phyloP scores from a whole-genome alignment of 306 rosid species.

The Malus orientalis region DNA sequence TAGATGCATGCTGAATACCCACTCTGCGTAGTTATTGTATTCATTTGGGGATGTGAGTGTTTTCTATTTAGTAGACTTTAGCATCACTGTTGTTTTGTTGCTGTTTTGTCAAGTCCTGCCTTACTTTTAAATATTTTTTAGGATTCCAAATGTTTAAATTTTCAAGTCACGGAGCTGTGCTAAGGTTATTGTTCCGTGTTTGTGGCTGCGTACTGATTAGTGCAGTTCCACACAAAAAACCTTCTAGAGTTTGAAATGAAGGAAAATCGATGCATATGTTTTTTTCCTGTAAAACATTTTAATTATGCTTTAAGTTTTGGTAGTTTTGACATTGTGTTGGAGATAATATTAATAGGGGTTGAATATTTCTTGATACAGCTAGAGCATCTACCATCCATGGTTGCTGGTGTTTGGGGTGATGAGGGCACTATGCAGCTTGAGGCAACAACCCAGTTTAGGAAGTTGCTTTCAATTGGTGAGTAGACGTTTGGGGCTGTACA shows the following conservation, averaged over 20 bases:
- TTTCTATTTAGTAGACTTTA: background rate
- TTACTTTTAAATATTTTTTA: background rate
- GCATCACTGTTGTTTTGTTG: background rate
- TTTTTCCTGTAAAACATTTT: background rate
- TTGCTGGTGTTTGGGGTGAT: conserved; percentile 81
- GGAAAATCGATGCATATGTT: background rate
- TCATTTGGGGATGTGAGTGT: background rate
- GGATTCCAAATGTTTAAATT: background rate
- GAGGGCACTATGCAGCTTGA: conserved; percentile 72
- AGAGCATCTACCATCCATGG: conserved; percentile 89
- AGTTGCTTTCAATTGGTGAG: conserved; percentile 90
- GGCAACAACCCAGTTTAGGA: conserved; percentile 91
- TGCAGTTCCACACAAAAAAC: background rate
- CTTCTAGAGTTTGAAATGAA: background rate
- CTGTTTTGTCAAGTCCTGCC: background rate
- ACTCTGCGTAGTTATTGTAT: background rate
- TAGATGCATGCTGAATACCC: background rate
- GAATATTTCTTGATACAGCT: conserved; percentile 43
- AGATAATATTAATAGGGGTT: background rate
- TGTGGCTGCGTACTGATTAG: background rate
- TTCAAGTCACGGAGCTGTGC: background rate
- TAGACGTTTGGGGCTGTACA: background rate
- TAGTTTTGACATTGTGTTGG: background rate
- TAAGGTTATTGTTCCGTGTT: background rate
- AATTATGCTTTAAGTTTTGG: background rate